Evolutionary conservation across 108 stramenopile genomes (phyloP).

Genomic region (Nitzschia sp.): DNA sequence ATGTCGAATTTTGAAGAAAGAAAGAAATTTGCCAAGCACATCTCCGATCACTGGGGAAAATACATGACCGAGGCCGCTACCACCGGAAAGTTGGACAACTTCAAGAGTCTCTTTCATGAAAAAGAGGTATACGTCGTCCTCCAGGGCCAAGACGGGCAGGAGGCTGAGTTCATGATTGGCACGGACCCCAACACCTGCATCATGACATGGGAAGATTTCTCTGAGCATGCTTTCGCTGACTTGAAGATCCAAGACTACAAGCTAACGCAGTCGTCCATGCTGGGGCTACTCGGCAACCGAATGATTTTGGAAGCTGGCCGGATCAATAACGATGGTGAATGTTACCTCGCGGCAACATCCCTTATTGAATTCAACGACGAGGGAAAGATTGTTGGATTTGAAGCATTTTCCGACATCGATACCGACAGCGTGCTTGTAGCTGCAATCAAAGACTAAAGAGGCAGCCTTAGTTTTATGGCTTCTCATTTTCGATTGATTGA

Average conservation of each 20-base stretch:
- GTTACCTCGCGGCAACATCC: not conserved
- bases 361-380: conserved; percentile 5
- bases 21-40: not conserved
- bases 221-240: not conserved
- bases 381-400: not conserved
- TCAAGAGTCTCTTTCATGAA: conserved; percentile 3
- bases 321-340: not conserved
- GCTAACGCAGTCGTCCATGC: not conserved
- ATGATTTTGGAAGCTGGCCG: conserved; percentile 5
- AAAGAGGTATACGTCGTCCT: not conserved
- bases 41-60: not conserved
- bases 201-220: conserved; percentile 2
- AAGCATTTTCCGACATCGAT: not conserved
- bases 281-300: not conserved
- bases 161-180: not conserved
- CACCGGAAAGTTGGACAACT: not conserved
- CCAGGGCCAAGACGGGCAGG: not conserved
- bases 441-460: not conserved
- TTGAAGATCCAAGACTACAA: not conserved
- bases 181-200: not conserved
- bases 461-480: too few relatives aligned
- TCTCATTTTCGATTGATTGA: too few relatives aligned
- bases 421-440: not conserved
- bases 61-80: not conserved
- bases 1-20: not conserved